Base-by-base conservation (phyloP, 768 basidiomycete species). In the Baorangia bicolor region DNA sequence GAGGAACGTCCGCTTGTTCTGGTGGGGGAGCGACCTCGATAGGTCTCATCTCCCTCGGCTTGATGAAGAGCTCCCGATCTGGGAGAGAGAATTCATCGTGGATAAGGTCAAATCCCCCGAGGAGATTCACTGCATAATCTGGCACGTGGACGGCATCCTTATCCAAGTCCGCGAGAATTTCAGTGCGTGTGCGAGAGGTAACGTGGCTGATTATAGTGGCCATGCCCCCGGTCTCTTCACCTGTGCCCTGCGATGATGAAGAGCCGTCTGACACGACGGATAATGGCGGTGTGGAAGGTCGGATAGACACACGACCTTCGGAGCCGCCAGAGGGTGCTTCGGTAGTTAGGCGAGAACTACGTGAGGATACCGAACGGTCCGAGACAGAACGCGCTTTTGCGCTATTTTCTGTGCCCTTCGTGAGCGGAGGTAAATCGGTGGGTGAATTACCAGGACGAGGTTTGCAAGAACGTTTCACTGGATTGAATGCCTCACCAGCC, bases 91-190 rank as follows among this genome's bases (percentile, higher is more conserved):
- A 57, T 30, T 73, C 61, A 44, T 75, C 63, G 48, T 70, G 66
- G 47, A 73, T 70, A 54, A 71, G 62, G 52, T 78, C 78, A 21
- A 81, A 71, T 14, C 68, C 74, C 27, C 75, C 73, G 49, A 81
- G 68, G 40, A 81, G 75, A 58, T 77, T 70, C 50, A 73, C 63
- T 6, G 77, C 78, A 53, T 81, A 81, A 48, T 74, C 74, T 10
- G 80, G 79, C 47, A 80, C 70, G 48, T 70, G 57, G 38, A 75
- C 66, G 16, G 65, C 67, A 21, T 78, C 58, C 53, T 69, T 66
- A 46, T 68, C 66, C 60, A 70, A 45, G 42, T 59, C 69, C 31
- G 71, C 69, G 37, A 77, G 66, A 43, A 79, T 73, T 51, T 78
- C 74, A 28, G 69, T 69, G 49, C 64, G 70, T 2, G 76, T 57